A percentile compares a stretch with the other conserved stretches of the same genome.
Conservation (phyloP, 2,329 filamentous ascomycete species). For the Didymellaceae sp. region DNA sequence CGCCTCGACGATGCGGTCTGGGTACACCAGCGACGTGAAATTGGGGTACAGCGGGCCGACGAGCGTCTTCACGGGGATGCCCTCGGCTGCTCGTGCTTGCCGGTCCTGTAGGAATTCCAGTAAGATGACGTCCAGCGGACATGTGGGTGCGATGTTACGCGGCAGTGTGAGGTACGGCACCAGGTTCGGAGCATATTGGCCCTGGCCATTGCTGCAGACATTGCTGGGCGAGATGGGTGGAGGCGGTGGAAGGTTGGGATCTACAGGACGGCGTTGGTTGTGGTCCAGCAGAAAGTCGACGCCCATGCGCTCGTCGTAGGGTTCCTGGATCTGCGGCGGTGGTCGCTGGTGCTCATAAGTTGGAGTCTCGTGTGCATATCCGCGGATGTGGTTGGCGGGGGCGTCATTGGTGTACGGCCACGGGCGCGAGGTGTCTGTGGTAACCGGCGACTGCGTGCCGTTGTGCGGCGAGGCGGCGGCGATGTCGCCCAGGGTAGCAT, state of each 20-base stretch:
- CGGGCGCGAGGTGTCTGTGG: constrained; percentile 31
- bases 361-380: constrained; percentile 44
- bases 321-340: constrained; percentile 32
- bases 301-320: constrained; percentile 67
- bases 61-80: constrained; percentile 68
- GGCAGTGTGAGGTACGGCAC: constrained; percentile 48
- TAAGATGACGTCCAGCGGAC: constrained; percentile 78
- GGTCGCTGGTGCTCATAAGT: constrained; percentile 29
- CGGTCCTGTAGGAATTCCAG: constrained; percentile 78
- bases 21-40: constrained; percentile 79
- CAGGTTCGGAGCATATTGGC: constrained; percentile 40
- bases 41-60: constrained; percentile 81
- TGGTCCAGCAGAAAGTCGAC: constrained; percentile 74
- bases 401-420: constrained; percentile 42
- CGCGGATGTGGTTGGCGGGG: constrained; percentile 44
- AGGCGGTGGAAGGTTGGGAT: constrained; percentile 56
- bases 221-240: constrained; percentile 28
- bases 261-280: constrained; percentile 51
- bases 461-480: constrained; percentile 31
- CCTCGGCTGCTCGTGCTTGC: constrained; percentile 69
- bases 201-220: constrained; percentile 31
- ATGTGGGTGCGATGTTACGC: constrained; percentile 70
- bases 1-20: constrained; percentile 64
- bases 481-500: constrained; percentile 30
- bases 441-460: constrained; percentile 36